Evolutionary conservation across 2,329 filamentous ascomycete species (phyloP).

Genomic region (Pseudonectria foliicola): DNA sequence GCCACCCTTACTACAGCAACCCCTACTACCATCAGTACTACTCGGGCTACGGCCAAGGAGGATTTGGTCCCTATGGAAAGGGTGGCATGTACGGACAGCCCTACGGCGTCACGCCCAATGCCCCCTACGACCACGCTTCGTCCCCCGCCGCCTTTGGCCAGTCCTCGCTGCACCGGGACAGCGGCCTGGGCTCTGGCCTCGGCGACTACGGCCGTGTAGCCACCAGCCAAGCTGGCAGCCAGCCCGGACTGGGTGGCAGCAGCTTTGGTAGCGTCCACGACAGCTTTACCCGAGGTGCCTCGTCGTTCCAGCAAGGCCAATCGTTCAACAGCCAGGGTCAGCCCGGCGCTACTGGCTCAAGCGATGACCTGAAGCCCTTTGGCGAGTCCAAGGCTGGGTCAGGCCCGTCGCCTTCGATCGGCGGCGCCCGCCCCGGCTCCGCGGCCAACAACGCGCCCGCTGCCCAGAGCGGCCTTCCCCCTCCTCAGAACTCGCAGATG

Average conservation of each 20-base stretch:
- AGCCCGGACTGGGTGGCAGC: conserved; percentile 42
- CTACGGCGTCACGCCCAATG: conserved; percentile 50
- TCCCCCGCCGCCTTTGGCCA: conserved; percentile 50
- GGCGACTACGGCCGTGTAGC: conserved; percentile 48
- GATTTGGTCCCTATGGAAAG: conserved; percentile 49
- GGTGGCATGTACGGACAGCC: conserved; percentile 48
- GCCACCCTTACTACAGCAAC: conserved; percentile 54
- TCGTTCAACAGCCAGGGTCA: conserved; percentile 46
- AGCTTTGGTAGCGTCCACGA: conserved; percentile 50
- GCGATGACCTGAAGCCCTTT: conserved; percentile 53
- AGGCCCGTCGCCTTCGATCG: conserved; percentile 51
- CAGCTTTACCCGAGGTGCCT: conserved; percentile 45
- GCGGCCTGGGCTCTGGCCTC: conserved; percentile 41
- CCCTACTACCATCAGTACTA: conserved; percentile 58
- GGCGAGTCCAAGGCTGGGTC: conserved; percentile 47
- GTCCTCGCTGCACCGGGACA: conserved; percentile 46
- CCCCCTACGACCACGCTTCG: conserved; percentile 48
- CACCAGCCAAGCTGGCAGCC: conserved; percentile 42
- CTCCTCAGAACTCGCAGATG: conserved; percentile 50
- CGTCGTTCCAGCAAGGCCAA: conserved; percentile 50
- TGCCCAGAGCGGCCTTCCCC: conserved; percentile 46
- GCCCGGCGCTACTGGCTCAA: conserved; percentile 32
- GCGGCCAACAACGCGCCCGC: conserved; percentile 47
- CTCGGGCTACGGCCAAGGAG: conserved; percentile 47
- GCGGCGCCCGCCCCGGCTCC: conserved; percentile 50